A percentile compares a stretch with the other conserved stretches of the same genome.
Conservation (phyloP, 2,329 filamentous ascomycete genomes). For the Ascocoryne sarcoides region DNA sequence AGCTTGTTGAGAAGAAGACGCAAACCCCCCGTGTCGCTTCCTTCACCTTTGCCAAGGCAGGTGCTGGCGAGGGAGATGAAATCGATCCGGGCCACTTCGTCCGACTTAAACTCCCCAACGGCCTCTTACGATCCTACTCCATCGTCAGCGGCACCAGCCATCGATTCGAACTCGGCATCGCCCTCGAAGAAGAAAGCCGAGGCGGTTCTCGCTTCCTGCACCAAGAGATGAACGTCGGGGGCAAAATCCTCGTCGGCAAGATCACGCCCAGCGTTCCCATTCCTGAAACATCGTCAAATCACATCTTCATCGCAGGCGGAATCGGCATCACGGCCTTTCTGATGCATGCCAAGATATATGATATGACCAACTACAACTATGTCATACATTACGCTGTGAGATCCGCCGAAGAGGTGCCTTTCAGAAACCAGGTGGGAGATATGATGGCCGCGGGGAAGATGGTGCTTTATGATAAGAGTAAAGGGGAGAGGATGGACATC, state of each 20-base stretch:
- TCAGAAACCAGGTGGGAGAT: constrained; percentile 36
- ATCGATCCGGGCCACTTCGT: constrained; percentile 44
- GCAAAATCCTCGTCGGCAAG: constrained; percentile 41
- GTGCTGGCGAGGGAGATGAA: constrained; percentile 28
- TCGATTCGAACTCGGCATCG: constrained; percentile 49
- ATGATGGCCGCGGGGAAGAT: no score
- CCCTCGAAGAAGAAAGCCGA: constrained; percentile 44
- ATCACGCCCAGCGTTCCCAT: constrained; percentile 42
- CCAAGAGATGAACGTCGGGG: constrained; percentile 36
- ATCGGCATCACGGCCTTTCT: constrained; percentile 61
- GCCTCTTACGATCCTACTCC: constrained; percentile 51
- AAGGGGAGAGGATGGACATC: constrained; percentile 45
- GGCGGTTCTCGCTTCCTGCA: constrained; percentile 56
- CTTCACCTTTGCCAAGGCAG: constrained; percentile 41
- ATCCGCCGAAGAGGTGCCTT: constrained; percentile 43
- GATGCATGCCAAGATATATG: constrained; percentile 35
- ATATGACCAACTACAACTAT: constrained; percentile 39
- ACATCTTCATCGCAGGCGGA: constrained; percentile 55
- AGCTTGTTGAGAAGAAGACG: constrained; percentile 38
- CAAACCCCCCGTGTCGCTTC: constrained; percentile 44
- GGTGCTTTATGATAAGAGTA: constrained; percentile 43
- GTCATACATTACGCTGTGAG: constrained; percentile 52
- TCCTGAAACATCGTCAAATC: constrained; percentile 40
- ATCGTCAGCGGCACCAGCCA: constrained; percentile 43
- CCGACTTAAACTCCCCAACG: constrained; percentile 46